A percentile compares a stretch with the other conserved stretches of the same genome.
phyloP scores from a whole-genome alignment of 257 asterid species.

The Plantago ovata region DNA sequence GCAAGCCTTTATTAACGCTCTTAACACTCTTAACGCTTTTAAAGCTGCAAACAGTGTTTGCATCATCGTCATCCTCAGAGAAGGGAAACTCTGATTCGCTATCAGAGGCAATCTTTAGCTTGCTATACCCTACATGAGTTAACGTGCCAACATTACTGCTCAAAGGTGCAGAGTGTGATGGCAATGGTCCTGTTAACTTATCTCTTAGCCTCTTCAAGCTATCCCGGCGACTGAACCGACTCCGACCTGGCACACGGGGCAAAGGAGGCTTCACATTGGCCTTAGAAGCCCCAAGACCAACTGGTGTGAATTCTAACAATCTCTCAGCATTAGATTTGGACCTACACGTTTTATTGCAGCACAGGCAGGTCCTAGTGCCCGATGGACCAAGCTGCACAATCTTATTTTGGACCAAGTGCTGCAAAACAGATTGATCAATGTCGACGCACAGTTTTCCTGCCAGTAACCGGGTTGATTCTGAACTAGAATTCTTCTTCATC shows the following conservation, averaged over 20 bases:
- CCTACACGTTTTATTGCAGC: conserved; percentile 56
- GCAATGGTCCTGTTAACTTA: conserved; percentile 37
- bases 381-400: conserved; percentile 32
- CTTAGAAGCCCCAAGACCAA: conserved; percentile 68
- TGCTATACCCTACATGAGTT: conserved; percentile 64
- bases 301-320: conserved; percentile 40
- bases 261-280: conserved; percentile 73
- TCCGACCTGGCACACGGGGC: conserved; percentile 66
- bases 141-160: conserved; percentile 28
- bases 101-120: conserved; percentile 72
- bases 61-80: conserved; percentile 81
- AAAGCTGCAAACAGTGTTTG: conserved; percentile 22
- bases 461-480: conserved; percentile 41
- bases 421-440: conserved; percentile 37
- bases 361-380: conserved; percentile 47
- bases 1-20: conserved; percentile 17
- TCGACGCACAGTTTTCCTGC: conserved; percentile 51
- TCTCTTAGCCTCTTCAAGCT: conserved; percentile 72
- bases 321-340: conserved; percentile 52
- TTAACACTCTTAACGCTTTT: conserved; percentile 12
- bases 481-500: conserved; percentile 26
- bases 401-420: conserved; percentile 35
- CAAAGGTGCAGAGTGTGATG: conserved; percentile 21
- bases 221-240: conserved; percentile 68
- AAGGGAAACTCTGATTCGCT: conserved; percentile 66